A percentile compares a stretch with the other conserved stretches of the same genome.
phyloP scores from a whole-genome alignment of 306 rosid species.

The Glycine tomentella region DNA sequence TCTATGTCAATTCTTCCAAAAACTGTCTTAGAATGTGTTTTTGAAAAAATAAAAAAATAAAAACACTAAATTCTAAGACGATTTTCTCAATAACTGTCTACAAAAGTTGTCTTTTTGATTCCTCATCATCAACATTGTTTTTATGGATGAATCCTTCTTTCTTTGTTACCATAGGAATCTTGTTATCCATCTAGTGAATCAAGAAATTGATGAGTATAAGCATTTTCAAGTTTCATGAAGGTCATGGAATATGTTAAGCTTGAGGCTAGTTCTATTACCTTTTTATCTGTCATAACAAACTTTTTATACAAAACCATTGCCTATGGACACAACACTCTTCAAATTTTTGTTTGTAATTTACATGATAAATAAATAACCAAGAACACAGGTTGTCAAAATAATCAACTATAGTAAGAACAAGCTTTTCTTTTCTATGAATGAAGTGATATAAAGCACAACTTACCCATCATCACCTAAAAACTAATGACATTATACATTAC shows the following conservation, averaged over 20 bases:
- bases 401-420: conserved; percentile 22
- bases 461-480: not conserved
- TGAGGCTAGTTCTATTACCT: conserved; percentile 54
- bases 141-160: too few relatives aligned
- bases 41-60: too few relatives aligned
- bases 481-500: not conserved
- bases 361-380: conserved; percentile 22
- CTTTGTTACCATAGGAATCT: too few relatives aligned
- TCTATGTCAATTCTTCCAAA: too few relatives aligned
- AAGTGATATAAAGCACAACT: not conserved
- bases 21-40: too few relatives aligned
- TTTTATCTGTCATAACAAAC: conserved; percentile 57
- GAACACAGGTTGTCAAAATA: conserved; percentile 23
- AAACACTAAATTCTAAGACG: too few relatives aligned
- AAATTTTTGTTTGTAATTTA: conserved; percentile 56
- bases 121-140: too few relatives aligned
- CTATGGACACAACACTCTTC: conserved; percentile 54
- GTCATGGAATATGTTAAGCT: conserved; percentile 31
- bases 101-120: too few relatives aligned
- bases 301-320: conserved; percentile 60
- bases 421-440: not conserved
- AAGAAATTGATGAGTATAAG: too few relatives aligned
- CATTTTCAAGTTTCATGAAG: conserved; percentile 12
- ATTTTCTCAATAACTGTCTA: too few relatives aligned
- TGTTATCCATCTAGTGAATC: too few relatives aligned